Percentiles rank a stretch among this genome's conserved stretches.
phyloP scores from a whole-genome alignment of 768 basidiomycete genomes.

The Mycena floridula region DNA sequence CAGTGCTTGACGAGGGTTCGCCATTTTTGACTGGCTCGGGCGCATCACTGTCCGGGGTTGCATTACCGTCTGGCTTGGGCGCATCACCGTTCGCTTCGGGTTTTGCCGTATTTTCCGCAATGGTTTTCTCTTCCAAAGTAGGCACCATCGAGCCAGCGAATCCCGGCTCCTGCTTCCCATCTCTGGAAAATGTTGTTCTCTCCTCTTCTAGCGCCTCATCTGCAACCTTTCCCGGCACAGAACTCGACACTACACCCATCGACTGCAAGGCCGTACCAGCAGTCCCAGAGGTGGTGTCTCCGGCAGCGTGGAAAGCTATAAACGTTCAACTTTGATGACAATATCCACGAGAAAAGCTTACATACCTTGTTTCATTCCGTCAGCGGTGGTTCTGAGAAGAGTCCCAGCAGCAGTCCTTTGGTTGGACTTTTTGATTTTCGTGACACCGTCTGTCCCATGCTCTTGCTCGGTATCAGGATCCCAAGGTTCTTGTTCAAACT shows the following conservation, averaged over 20 bases:
- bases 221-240: constrained; percentile 30
- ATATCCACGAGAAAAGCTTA: not conserved
- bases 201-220: constrained; percentile 41
- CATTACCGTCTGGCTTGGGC: constrained; percentile 4
- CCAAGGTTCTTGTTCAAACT: constrained; percentile 56
- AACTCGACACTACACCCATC: constrained; percentile 34
- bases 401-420: constrained; percentile 25
- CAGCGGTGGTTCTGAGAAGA: constrained; percentile 28
- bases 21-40: not conserved
- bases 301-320: constrained; percentile 34
- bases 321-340: constrained; percentile 3
- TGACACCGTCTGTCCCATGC: constrained; percentile 37
- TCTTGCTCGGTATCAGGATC: constrained; percentile 70
- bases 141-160: constrained; percentile 62
- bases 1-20: no score
- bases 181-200: constrained; percentile 44
- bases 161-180: constrained; percentile 44
- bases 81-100: constrained; percentile 13
- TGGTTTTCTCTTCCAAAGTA: constrained; percentile 61
- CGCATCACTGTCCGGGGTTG: not conserved
- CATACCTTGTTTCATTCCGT: constrained; percentile 47
- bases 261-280: constrained; percentile 33
- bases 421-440: constrained; percentile 32
- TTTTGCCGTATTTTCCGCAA: constrained; percentile 35
- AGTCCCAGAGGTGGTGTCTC: constrained; percentile 30